A percentile compares a stretch with the other conserved stretches of the same genome.
These are phyloP conservation scores for Phytophthora colocasiae DNA, from an alignment of 352 stramenopile species.

Conservation along the genomic window DNA sequence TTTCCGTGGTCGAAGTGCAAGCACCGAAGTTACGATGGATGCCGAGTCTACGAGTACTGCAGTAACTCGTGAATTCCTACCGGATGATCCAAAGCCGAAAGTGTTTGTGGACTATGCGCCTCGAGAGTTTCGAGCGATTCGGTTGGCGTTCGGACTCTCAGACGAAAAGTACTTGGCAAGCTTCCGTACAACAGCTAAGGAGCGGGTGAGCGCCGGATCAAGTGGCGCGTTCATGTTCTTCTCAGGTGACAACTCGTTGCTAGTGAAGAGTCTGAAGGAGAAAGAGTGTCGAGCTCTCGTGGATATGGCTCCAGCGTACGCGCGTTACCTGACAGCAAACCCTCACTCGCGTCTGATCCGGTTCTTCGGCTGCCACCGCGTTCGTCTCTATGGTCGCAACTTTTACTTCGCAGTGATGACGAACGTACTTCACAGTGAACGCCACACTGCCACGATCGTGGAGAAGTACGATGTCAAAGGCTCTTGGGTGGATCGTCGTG, in stretches of 20 bases:
- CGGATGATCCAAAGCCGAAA: conserved; percentile 67
- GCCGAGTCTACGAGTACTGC: conserved; percentile 4
- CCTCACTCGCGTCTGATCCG: conserved; percentile 79
- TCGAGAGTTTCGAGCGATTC: conserved; percentile 68
- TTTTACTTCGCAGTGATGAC: conserved; percentile 88
- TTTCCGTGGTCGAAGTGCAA: conserved; percentile 36
- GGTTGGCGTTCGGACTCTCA: conserved; percentile 64
- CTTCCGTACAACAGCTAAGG: conserved; percentile 80
- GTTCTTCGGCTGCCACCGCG: conserved; percentile 87
- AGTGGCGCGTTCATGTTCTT: conserved; percentile 88
- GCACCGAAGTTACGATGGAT: conserved; percentile 15
- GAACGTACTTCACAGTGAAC: conserved; percentile 72
- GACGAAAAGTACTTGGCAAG: conserved; percentile 77
- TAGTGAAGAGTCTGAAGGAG: conserved; percentile 84
- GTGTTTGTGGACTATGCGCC: conserved; percentile 83
- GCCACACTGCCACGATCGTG: conserved; percentile 62
- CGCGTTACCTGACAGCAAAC: conserved; percentile 63
- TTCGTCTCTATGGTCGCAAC: conserved; percentile 81
- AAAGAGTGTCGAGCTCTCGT: conserved; percentile 80
- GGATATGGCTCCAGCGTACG: conserved; percentile 75
- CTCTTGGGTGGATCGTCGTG: conserved; percentile 73
- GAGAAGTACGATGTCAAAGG: conserved; percentile 86
- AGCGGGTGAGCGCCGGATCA: conserved; percentile 79
- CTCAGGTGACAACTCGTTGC: conserved; percentile 72
- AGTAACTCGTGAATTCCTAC: conserved; percentile 31